phyloP scores from a whole-genome alignment of 2,329 filamentous ascomycete species.

The Pseudogymnoascus sp. region DNA sequence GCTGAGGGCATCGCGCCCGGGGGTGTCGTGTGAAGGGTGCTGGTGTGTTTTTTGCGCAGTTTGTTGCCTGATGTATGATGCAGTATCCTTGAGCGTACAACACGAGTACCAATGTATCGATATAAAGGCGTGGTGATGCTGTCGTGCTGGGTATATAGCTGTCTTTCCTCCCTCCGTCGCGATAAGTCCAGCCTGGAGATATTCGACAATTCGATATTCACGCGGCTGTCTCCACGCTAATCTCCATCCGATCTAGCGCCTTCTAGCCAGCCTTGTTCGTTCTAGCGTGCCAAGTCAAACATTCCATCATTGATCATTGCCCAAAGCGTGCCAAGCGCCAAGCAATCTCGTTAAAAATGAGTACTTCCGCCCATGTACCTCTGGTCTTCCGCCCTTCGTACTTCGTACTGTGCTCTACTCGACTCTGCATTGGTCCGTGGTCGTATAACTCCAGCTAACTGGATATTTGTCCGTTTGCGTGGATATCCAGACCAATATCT shows the following conservation, averaged over 20 bases:
- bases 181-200: conserved; percentile 1
- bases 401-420: not conserved
- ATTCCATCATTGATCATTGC: conserved; percentile 1
- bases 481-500: not conserved
- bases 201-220: conserved; percentile 7
- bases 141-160: not conserved
- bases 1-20: conserved; percentile 18
- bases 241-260: not conserved
- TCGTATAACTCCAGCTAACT: conserved; percentile 2
- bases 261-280: not conserved
- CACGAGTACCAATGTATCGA: not conserved
- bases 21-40: not conserved
- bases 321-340: not conserved
- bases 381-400: not conserved
- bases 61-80: not conserved
- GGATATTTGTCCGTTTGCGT: conserved; percentile 7
- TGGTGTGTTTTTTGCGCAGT: not conserved
- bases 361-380: not conserved
- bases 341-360: not conserved
- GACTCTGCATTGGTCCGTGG: not conserved
- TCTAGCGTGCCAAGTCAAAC: conserved; percentile 7
- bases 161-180: not conserved
- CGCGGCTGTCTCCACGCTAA: not conserved
- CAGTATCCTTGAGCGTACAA: not conserved
- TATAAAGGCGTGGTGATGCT: not conserved